Percentiles rank a stretch among this genome's conserved stretches.
phyloP scores from a whole-genome alignment of 495 filamentous ascomycete species.

The Trichoderma erinaceum region DNA sequence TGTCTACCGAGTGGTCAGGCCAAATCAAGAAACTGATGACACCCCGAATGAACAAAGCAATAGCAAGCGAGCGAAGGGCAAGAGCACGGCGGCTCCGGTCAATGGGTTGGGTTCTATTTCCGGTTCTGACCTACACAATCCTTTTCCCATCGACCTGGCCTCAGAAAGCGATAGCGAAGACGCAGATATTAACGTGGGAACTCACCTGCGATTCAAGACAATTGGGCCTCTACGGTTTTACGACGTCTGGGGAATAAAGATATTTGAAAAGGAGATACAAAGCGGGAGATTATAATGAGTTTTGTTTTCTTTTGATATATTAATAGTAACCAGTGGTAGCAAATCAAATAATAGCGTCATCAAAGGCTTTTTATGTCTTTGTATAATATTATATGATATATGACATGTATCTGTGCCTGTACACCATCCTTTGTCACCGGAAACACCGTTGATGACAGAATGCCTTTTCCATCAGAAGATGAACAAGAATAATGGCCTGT shows the following conservation, averaged over 20 bases:
- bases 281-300: conserved; percentile 29
- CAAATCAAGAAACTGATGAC: conserved; percentile 23
- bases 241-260: conserved; percentile 42
- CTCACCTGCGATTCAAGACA: conserved; percentile 28
- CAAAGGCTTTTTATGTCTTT: no score
- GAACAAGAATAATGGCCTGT: no score
- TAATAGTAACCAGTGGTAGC: no score
- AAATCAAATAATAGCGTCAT: no score
- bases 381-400: no score
- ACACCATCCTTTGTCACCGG: no score
- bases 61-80: conserved; percentile 25
- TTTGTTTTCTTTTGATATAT: no score
- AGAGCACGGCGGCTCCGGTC: conserved; percentile 24
- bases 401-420: no score
- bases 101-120: no score
- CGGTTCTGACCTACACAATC: background rate
- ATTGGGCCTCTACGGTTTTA: conserved; percentile 38
- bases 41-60: conserved; percentile 23
- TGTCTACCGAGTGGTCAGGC: conserved; percentile 39
- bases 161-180: conserved; percentile 36
- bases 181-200: conserved; percentile 20
- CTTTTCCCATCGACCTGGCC: conserved; percentile 19
- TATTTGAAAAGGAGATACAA: conserved; percentile 46
- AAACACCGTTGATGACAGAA: no score
- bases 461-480: no score